A percentile compares a stretch with the other conserved stretches of the same genome.
Conservation (phyloP, 1,284 basidiomycete species). For the Boletus austroedulis region DNA sequence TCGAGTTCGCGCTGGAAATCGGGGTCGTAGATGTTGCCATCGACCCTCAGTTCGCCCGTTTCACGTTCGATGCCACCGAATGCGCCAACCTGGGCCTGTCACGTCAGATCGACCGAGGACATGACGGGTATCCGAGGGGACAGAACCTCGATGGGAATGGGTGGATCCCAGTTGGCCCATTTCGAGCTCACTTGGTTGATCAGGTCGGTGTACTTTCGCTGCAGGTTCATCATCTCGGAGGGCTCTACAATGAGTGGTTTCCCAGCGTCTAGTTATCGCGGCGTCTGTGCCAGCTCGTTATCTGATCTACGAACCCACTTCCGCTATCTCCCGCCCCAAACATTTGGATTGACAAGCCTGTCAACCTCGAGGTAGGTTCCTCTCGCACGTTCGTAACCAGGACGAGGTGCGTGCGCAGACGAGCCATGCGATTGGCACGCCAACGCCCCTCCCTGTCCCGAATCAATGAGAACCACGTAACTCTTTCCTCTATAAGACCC, state of each 20-base stretch:
- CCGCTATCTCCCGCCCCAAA: too few relatives aligned
- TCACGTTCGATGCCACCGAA: constrained; percentile 20
- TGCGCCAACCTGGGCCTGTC: constrained; percentile 20
- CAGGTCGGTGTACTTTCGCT: constrained; percentile 30
- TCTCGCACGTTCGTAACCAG: background rate
- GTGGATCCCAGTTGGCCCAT: constrained; percentile 35
- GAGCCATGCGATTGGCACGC: background rate
- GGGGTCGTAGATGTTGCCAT: constrained; percentile 26
- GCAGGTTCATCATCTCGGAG: too few relatives aligned
- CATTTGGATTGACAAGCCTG: too few relatives aligned
- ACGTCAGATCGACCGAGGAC: background rate
- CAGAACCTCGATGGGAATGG: constrained; percentile 23
- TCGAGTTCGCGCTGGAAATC: constrained; percentile 21
- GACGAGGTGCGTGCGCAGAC: background rate
- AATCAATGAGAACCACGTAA: background rate
- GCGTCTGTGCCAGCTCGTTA: too few relatives aligned
- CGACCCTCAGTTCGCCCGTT: constrained; percentile 23
- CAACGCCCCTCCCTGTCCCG: too few relatives aligned
- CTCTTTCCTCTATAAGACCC: constrained; percentile 15
- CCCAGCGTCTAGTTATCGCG: too few relatives aligned
- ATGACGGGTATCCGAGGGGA: background rate
- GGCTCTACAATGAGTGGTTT: too few relatives aligned
- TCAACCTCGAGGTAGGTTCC: too few relatives aligned
- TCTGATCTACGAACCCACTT: too few relatives aligned
- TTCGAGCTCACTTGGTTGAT: constrained; percentile 25